Evolutionary conservation across 176 grass and related monocot genomes (phyloP).

Genomic region (Chloris gayana): DNA sequence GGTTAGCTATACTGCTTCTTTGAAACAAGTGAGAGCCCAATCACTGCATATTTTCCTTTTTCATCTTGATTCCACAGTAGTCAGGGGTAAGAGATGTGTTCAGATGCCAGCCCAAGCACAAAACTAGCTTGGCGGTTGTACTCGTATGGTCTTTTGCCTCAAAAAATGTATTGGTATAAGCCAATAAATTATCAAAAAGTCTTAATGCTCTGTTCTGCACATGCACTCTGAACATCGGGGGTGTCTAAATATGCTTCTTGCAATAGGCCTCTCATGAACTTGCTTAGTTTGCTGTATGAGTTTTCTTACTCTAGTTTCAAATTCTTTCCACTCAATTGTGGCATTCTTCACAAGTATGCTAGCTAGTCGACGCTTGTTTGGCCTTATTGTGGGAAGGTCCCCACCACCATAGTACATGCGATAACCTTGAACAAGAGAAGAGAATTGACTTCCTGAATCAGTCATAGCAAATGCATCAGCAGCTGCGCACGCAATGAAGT

Average conservation of each 20-base stretch:
- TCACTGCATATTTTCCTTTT: slow-evolving; percentile 2
- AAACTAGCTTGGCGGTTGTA: slow-evolving; percentile 35
- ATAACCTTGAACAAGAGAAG: slow-evolving; percentile 91
- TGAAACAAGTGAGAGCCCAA: slow-evolving; percentile 10
- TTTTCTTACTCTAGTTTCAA: slow-evolving; percentile 87
- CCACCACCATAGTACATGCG: slow-evolving; percentile 92
- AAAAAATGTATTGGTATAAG: slow-evolving; percentile 17
- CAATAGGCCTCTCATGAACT: slow-evolving; percentile 82
- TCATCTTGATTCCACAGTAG: neutral
- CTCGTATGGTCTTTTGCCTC: neutral
- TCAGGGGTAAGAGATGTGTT: neutral
- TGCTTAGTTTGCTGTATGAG: slow-evolving; percentile 93
- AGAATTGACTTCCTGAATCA: slow-evolving; percentile 90
- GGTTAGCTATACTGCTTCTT: neutral
- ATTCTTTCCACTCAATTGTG: slow-evolving; percentile 96
- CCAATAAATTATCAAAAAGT: slow-evolving; percentile 36
- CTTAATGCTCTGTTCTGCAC: slow-evolving; percentile 73
- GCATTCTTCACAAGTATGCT: slow-evolving; percentile 86
- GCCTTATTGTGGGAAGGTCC: slow-evolving; percentile 80
- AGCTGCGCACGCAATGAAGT: slow-evolving; percentile 90
- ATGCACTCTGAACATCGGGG: slow-evolving; percentile 88
- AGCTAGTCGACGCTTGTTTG: slow-evolving; percentile 81
- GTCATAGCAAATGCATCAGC: slow-evolving; percentile 99
- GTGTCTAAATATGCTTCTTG: slow-evolving; percentile 91
- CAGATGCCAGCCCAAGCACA: slow-evolving; percentile 17